Evolutionary conservation across 1,284 basidiomycete genomes (phyloP).

Genomic region (Flammula alnicola): DNA sequence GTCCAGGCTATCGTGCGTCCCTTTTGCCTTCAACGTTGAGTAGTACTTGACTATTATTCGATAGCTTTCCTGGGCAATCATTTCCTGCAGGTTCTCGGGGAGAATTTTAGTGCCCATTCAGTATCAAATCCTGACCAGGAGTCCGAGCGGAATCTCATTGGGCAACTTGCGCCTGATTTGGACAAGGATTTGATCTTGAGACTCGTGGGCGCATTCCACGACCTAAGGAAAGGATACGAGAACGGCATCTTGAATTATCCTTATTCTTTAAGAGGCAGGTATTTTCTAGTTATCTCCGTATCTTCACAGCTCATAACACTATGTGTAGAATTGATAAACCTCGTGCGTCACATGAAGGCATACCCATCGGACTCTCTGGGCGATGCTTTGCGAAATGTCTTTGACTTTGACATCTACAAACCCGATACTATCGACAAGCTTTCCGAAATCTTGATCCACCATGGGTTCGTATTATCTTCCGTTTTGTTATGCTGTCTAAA

Average conservation of each 20-base stretch:
- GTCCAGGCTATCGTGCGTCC: constrained; percentile 72
- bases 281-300: not conserved
- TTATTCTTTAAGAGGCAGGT: constrained; percentile 64
- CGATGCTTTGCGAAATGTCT: constrained; percentile 61
- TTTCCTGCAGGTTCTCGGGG: constrained; percentile 70
- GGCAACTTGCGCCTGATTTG: constrained; percentile 65
- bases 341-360: constrained; percentile 63
- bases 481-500: not conserved
- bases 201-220: constrained; percentile 67
- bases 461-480: constrained; percentile 49
- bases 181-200: constrained; percentile 54
- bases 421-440: constrained; percentile 66
- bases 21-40: not conserved
- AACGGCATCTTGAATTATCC: constrained; percentile 61
- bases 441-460: constrained; percentile 56
- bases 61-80: constrained; percentile 73
- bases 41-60: constrained; percentile 6
- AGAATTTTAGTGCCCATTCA: constrained; percentile 69
- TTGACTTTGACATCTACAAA: constrained; percentile 71
- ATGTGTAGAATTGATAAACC: constrained; percentile 62
- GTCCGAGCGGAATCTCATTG: constrained; percentile 60
- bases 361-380: constrained; percentile 62
- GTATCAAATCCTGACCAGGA: constrained; percentile 67
- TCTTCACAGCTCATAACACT: not conserved
- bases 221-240: constrained; percentile 61